Evolutionary conservation across 805 yeast genomes (phyloP), one percentile per base, ranked within the genome.

Genomic region (Tetrapisispora pingtungensis): DNA sequence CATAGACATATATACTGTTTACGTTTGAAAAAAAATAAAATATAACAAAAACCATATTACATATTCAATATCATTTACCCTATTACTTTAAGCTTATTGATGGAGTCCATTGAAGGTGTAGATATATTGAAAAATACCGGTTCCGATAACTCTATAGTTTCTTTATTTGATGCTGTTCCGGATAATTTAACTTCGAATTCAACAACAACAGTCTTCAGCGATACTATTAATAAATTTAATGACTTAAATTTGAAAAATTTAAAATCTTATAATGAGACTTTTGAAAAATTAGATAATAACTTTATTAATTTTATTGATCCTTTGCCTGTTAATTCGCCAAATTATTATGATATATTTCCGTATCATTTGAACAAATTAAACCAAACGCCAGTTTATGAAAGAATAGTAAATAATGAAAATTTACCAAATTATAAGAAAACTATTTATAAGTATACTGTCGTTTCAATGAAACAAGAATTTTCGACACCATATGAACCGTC

Each of bases 381-480:
- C 3, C 30, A 26, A 27, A 18, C 24, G 40, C 72, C 73, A 0
- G 49, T 68, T 4, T 69, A 55, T 43, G 72, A 69, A 28, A 47
- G 48, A n/a, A 34, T 38, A 1, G 59, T 55, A 36, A 51, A 58
- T 7, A 42, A 52, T 24, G 80, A 75, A 37, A 27, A 26, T 1
- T 72, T 84, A 7, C 97, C 97, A 1, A 44, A 47, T 0, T 89
- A 89, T 59, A 38, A 73, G 0, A 83, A 96, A 0, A 73, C 94
- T 0, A 77, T 83, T 1, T 72, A 77, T 51, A 74, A 77, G 43
- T 56, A 77, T 3, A 80, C 85, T 0, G 54, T 74, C 1, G 71
- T 81, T 1, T 59, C 74, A 7, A 69, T 88, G 53, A 89, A 88
- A 57, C 57, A 74, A 40, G 97, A 89, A 61, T 79, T 87, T 80